A percentile compares a stretch with the other conserved stretches of the same genome.
These are phyloP conservation scores for Seminavis robusta DNA, from an alignment of 108 stramenopile genomes.

Conservation along the genomic window DNA sequence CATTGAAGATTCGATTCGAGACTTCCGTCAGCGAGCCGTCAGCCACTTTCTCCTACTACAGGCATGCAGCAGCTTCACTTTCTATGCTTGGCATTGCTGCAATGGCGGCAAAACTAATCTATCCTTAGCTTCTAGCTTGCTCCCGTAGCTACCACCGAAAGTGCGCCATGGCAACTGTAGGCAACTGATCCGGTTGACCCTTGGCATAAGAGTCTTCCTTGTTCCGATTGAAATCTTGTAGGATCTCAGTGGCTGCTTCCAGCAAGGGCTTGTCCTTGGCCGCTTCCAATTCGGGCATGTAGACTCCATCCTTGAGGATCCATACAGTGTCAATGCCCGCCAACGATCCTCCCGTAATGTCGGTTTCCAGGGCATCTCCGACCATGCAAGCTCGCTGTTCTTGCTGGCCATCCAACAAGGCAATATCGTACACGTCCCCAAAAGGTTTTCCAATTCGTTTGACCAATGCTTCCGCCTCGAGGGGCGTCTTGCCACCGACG, in stretches of 20 bases:
- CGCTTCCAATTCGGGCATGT: slow-evolving; percentile 37
- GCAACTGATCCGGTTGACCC: slow-evolving; percentile 13
- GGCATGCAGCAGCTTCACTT: too few relatives aligned
- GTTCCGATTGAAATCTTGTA: slow-evolving; percentile 52
- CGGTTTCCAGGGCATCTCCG: slow-evolving; percentile 86
- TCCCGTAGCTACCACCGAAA: slow-evolving; percentile 46
- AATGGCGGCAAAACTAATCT: too few relatives aligned
- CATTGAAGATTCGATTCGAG: too few relatives aligned
- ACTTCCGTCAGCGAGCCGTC: too few relatives aligned
- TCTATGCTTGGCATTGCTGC: too few relatives aligned
- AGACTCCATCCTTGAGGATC: slow-evolving; percentile 73
- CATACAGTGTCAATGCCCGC: slow-evolving; percentile 55
- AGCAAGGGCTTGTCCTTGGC: slow-evolving; percentile 12
- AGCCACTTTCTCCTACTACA: too few relatives aligned
- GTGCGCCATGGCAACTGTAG: slow-evolving; percentile 17
- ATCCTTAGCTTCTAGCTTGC: too few relatives aligned
- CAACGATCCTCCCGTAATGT: slow-evolving; percentile 56
- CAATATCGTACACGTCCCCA: slow-evolving; percentile 69
- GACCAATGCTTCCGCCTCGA: slow-evolving; percentile 38
- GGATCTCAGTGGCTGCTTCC: slow-evolving; percentile 26
- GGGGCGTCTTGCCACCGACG: slow-evolving; percentile 1
- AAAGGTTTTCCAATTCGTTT: slow-evolving; percentile 82
- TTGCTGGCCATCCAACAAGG: slow-evolving; percentile 18
- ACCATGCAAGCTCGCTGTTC: slow-evolving; percentile 57
- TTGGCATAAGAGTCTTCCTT: slow-evolving; percentile 25